Evolutionary conservation across 495 filamentous ascomycete species (phyloP).

Genomic region (Daldinia loculata): DNA sequence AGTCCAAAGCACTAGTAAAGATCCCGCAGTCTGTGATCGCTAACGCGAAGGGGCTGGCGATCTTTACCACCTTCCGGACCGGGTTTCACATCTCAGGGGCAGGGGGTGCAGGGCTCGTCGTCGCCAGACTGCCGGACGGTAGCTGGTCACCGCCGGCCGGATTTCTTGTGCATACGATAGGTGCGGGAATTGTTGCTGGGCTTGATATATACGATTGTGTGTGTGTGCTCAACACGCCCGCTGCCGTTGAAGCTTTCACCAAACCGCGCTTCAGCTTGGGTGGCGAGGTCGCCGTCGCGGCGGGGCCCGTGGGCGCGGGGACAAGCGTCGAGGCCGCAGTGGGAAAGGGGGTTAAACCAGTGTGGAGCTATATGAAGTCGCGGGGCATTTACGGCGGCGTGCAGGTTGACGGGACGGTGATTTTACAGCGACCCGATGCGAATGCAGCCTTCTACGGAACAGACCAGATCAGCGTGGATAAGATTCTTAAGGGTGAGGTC

Average conservation of each 20-base stretch:
- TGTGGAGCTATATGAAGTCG: constrained; percentile 82
- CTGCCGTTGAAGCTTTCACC: constrained; percentile 78
- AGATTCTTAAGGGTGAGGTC: constrained; percentile 74
- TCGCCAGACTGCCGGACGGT: constrained; percentile 74
- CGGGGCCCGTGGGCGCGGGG: constrained; percentile 77
- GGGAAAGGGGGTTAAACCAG: constrained; percentile 53
- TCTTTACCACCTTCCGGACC: constrained; percentile 86
- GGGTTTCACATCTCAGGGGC: constrained; percentile 84
- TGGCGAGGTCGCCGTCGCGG: constrained; percentile 75
- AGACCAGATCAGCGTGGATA: constrained; percentile 61
- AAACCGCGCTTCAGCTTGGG: constrained; percentile 75
- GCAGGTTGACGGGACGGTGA: constrained; percentile 77
- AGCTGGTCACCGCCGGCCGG: constrained; percentile 81
- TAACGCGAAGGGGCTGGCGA: constrained; percentile 77
- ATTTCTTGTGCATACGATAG: constrained; percentile 79
- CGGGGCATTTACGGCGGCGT: constrained; percentile 79
- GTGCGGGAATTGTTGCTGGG: constrained; percentile 78
- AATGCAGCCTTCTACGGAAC: constrained; percentile 77
- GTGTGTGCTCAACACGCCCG: constrained; percentile 76
- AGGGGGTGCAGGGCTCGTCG: constrained; percentile 75
- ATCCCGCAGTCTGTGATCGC: constrained; percentile 76
- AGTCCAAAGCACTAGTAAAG: constrained; percentile 63
- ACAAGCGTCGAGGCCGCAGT: constrained; percentile 55
- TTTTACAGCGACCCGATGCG: constrained; percentile 78
- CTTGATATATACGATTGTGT: constrained; percentile 89